These are phyloP conservation scores for Fagopyrum esculentum DNA, from an alignment of 148 eudicot genomes.

Conservation along the genomic window DNA sequence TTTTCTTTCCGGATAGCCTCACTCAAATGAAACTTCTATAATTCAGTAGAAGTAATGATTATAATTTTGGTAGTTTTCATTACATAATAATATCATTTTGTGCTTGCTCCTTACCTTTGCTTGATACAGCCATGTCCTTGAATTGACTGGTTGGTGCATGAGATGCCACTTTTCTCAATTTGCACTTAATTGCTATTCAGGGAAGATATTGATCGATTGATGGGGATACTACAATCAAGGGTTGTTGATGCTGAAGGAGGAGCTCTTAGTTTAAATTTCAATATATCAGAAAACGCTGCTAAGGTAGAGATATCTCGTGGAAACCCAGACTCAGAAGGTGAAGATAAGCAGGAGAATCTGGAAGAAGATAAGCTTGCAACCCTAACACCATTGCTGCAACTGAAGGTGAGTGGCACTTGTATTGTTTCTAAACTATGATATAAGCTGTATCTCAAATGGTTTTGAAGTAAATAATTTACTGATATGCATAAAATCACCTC, in stretches of 20 bases:
- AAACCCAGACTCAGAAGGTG: slow-evolving; percentile 23
- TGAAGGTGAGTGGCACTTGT: slow-evolving; percentile 36
- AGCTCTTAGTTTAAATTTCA: slow-evolving; percentile 17
- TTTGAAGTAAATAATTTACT: background rate
- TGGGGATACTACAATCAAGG: slow-evolving; percentile 64
- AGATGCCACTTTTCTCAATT: background rate
- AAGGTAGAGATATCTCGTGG: slow-evolving; percentile 23
- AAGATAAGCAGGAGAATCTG: slow-evolving; percentile 24
- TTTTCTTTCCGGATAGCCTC: background rate
- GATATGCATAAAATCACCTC: background rate
- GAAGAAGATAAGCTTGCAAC: slow-evolving; percentile 27
- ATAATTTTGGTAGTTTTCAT: background rate
- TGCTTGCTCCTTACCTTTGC: background rate
- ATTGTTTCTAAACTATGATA: background rate
- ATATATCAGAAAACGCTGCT: slow-evolving; percentile 26
- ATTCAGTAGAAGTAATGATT: background rate
- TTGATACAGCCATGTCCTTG: background rate
- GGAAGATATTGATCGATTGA: slow-evolving; percentile 62
- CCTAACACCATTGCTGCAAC: slow-evolving; percentile 35
- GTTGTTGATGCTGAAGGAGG: slow-evolving; percentile 36
- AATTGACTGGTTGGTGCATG: background rate
- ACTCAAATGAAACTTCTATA: background rate
- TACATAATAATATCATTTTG: background rate
- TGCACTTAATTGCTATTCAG: slow-evolving; percentile 30
- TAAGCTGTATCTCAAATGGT: background rate